A percentile compares a stretch with the other conserved stretches of the same genome.
These are phyloP conservation scores for Vitis hybrid DNA, from an alignment of 177 flowering plant genomes.

Conservation along the genomic window DNA sequence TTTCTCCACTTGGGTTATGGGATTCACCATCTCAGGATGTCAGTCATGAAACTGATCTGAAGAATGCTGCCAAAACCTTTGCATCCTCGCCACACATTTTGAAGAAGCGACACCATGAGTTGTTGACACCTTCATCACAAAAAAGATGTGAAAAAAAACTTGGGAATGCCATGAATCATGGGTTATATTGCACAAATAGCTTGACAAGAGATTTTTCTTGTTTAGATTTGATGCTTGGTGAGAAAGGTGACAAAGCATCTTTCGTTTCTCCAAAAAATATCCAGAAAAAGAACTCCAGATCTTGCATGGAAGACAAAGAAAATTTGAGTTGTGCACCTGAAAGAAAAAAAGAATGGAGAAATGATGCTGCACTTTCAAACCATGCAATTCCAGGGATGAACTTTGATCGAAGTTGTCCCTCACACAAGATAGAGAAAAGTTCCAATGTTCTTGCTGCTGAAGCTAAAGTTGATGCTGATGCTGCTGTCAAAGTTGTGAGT, in stretches of 20 bases:
- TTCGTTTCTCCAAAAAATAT: no score
- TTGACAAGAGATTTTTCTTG: slow-evolving; percentile 50
- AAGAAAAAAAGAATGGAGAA: slow-evolving; percentile 24
- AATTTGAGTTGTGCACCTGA: slow-evolving; percentile 29
- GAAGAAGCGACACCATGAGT: slow-evolving; percentile 80
- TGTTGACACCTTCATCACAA: slow-evolving; percentile 65
- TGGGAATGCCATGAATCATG: slow-evolving; percentile 38
- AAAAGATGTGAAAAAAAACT: slow-evolving; percentile 66
- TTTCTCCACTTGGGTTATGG: slow-evolving; percentile 76
- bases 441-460: slow-evolving; percentile 15
- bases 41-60: slow-evolving; percentile 73
- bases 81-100: slow-evolving; percentile 76
- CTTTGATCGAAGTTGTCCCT: slow-evolving; percentile 3
- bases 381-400: slow-evolving; percentile 10
- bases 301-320: slow-evolving; percentile 50
- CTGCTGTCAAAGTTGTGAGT: slow-evolving; percentile 24
- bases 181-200: slow-evolving; percentile 27
- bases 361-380: slow-evolving; percentile 3
- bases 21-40: slow-evolving; percentile 73
- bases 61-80: slow-evolving; percentile 87
- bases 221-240: slow-evolving; percentile 60
- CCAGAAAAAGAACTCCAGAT: slow-evolving; percentile 19
- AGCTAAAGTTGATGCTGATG: slow-evolving; percentile 14
- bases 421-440: slow-evolving; percentile 10
- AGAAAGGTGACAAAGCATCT: slow-evolving; percentile 20